Base-by-base conservation (phyloP, 176 grass and related monocot genomes). In the Cenchrus americanus region DNA sequence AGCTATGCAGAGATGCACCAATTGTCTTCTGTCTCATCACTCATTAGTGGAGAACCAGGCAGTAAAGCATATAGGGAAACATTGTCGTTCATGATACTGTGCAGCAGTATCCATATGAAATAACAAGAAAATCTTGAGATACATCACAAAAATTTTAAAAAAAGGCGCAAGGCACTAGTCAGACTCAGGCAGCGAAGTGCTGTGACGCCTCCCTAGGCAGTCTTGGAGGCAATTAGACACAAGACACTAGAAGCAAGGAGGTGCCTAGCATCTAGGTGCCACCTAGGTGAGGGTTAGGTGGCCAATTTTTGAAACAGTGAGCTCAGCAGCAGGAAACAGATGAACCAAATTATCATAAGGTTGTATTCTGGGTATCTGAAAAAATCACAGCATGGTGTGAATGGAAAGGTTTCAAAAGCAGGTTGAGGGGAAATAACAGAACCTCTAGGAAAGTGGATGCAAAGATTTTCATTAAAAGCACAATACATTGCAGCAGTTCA, bases 351-450 rank as follows among this genome's bases (percentile, higher is more conserved):
- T 41, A 80, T 34, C 8, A 62, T 21, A 12, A 62, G 44, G 27
- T 62, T 72, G 67, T 52, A 80, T 61, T 85, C 42, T 74, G 60
- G 88, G 82, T 58, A 59, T 77, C 65, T 21, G 66, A 41, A 30
- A 23, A 18, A 51, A 88, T 30, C 42, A 74, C 40, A 66, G 11
- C 19, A 73, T 52, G 37, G n/a, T 52, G 26, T 73, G 5, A 86
- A 69, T 46, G 32, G 73, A 66, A 49, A 59, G 55, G 5, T 60
- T 66, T 42, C 23, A 2, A 32, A 60, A 66, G 40, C 12, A 34
- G 8, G 52, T n/a, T 81, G 62, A 11, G 7, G 23, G 48, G 18
- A 7, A 81, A 41, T 7, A 86, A 44, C 5, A 77, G 37, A 26
- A 78, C 65, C 14, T 40, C 48, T 22, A 64, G 85, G 55, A 49